These are phyloP conservation scores for Sapria himalayana DNA, from an alignment of 345 rosid species.

Conservation along the genomic window DNA sequence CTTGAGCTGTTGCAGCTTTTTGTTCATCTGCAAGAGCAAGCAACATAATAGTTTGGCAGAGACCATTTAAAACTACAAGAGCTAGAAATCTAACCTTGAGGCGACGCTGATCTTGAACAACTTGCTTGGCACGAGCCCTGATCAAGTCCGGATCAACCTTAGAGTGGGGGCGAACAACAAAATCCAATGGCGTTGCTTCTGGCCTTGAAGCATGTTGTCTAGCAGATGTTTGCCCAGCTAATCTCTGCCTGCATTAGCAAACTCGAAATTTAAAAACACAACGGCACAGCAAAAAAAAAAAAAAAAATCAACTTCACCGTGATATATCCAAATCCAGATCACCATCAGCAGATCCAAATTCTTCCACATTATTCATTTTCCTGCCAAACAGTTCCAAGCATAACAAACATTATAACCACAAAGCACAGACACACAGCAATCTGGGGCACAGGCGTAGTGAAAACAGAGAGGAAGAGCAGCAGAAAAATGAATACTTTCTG, in stretches of 20 bases:
- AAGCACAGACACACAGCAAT: background rate
- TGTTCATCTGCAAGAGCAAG: slow-evolving; percentile 80
- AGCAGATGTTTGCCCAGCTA: slow-evolving; percentile 53
- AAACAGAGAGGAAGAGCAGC: background rate
- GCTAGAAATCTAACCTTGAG: slow-evolving; percentile 31
- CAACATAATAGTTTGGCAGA: too few relatives aligned
- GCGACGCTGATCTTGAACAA: slow-evolving; percentile 79
- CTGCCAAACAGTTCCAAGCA: slow-evolving; percentile 13
- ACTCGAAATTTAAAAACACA: slow-evolving; percentile 4
- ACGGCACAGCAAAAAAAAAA: background rate
- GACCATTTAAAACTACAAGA: background rate
- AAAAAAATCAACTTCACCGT: slow-evolving; percentile 23
- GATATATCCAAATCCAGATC: slow-evolving; percentile 68
- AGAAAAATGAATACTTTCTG: slow-evolving; percentile 32
- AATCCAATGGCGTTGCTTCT: slow-evolving; percentile 91
- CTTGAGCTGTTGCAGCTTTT: slow-evolving; percentile 88
- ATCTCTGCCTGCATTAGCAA: slow-evolving; percentile 27
- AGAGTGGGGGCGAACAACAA: slow-evolving; percentile 80
- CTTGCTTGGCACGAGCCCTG: slow-evolving; percentile 73
- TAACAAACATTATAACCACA: background rate
- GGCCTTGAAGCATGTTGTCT: slow-evolving; percentile 65
- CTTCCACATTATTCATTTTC: slow-evolving; percentile 37
- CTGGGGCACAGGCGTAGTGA: background rate
- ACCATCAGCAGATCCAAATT: slow-evolving; percentile 74
- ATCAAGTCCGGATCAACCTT: slow-evolving; percentile 80